Evolutionary conservation across 2,329 filamentous ascomycete species (phyloP), one percentile per base, ranked within the genome.

Genomic region (Trichoderma atrobrunneum): DNA sequence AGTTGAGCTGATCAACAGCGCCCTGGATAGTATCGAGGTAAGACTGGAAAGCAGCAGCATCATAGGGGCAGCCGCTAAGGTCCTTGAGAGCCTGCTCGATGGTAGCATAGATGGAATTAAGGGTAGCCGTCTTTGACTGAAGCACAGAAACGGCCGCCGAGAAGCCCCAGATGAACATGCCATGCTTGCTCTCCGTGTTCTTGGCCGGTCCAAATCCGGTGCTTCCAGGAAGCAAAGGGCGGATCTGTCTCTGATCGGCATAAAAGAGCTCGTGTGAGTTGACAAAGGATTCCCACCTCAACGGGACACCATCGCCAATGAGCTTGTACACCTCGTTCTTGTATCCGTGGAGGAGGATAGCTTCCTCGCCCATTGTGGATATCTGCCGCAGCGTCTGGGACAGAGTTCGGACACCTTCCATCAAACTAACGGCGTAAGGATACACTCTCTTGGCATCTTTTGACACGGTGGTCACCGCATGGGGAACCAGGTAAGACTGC

Each of bases 401-500:
- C 74, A 97, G 92, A 0, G 94, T 98, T 72, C 95, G 90, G n/a
- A 98, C 94, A 78, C 94, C 98, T 83, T 99, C 96, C 94, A 99
- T 99, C 76, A 99, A 84, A 79, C 95, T 98, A 75, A 99, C 95
- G 28, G 97, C 96, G 78, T 97, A 99, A 0, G 96, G 96, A 77
- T 99, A 99, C 5, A 99, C 96, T 68, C 96, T 90, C 83, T 98
- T 97, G n/a, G 96, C 97, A 80, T 99, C 96, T 81, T 98, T 99
- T 1, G 97, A 97, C 69, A 97, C 94, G 74, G 94, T 98, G 82
- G 92, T 97, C 78, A 99, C 94, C 16, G 93, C 91, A 81, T 99
- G 96, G 10, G 97, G 97, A 28, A 99, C 93, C 71, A 93, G 92
- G 80, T 94, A 99, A 75, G 94, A 96, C 74, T 97, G 91, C 95